Evolutionary conservation across 2,329 filamentous ascomycete species (phyloP).

Genomic region (Penicillium freii): DNA sequence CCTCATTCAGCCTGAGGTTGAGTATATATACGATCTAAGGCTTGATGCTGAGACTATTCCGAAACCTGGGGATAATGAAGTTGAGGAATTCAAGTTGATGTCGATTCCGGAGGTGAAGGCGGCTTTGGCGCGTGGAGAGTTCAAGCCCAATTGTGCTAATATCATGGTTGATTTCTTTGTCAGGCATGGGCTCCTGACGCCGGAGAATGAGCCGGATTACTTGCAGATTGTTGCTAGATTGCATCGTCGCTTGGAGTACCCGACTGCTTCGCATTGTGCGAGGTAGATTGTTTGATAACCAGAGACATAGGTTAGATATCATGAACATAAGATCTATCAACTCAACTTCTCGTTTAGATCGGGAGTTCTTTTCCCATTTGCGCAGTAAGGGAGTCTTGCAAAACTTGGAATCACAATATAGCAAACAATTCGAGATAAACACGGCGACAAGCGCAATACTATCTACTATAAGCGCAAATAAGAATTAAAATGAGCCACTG

Average conservation of each 20-base stretch:
- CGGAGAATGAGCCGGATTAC: constrained; percentile 74
- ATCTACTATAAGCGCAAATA: neutral
- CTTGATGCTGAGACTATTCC: constrained; percentile 67
- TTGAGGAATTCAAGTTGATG: constrained; percentile 78
- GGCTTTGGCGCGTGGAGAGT: constrained; percentile 68
- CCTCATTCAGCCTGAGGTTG: constrained; percentile 82
- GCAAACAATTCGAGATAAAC: neutral
- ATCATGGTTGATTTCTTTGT: constrained; percentile 88
- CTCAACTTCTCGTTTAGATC: neutral
- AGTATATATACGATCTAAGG: constrained; percentile 89
- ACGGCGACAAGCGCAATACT: neutral
- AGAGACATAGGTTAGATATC: neutral
- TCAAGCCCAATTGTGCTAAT: constrained; percentile 89
- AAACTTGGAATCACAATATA: neutral
- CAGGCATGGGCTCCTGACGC: constrained; percentile 74
- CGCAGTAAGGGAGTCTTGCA: neutral
- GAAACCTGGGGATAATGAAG: constrained; percentile 81
- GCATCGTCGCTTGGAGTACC: constrained; percentile 79
- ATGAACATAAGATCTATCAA: neutral
- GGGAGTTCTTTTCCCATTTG: neutral
- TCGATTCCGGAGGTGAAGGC: constrained; percentile 71
- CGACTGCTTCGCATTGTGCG: constrained; percentile 52
- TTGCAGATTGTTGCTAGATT: constrained; percentile 71
- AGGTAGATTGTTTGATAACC: constrained; percentile 6
- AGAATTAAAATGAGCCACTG: neutral